A percentile compares a stretch with the other conserved stretches of the same genome.
Evolutionary conservation across 306 rosid species (phyloP).

Genomic region (Lithocarpus polystachyus): DNA sequence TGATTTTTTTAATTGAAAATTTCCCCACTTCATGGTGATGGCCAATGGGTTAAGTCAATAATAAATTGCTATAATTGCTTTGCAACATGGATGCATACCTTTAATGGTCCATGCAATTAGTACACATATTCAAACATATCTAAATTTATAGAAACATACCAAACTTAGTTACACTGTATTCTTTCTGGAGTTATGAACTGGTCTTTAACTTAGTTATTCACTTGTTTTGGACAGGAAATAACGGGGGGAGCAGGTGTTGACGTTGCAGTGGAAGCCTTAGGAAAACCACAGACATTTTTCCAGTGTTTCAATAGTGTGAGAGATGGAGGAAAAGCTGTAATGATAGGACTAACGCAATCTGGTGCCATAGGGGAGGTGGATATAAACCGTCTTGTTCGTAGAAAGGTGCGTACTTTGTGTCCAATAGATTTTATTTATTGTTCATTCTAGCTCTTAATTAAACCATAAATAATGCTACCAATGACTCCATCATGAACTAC

Average conservation of each 20-base stretch:
- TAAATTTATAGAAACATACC: background rate
- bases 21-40: background rate
- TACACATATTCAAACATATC: background rate
- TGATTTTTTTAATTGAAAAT: too few species aligned
- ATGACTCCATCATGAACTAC: background rate
- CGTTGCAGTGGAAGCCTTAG: constrained; percentile 93
- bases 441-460: background rate
- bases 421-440: background rate
- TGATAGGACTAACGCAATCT: constrained; percentile 78
- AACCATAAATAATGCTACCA: background rate
- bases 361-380: constrained; percentile 87
- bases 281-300: constrained; percentile 76
- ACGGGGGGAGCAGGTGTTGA: constrained; percentile 94
- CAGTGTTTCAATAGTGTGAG: constrained; percentile 82
- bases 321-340: constrained; percentile 97
- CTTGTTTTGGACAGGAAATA: constrained; percentile 63
- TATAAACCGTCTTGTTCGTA: constrained; percentile 87
- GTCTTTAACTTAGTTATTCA: constrained; percentile 7
- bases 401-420: constrained; percentile 55
- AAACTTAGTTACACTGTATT: background rate
- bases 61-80: background rate
- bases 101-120: background rate
- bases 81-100: background rate
- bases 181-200: constrained; percentile 4
- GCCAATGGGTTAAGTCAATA: background rate